Evolutionary conservation across 768 basidiomycete species (phyloP), one percentile per base, ranked within the genome.

Genomic region (Russula lepida): DNA sequence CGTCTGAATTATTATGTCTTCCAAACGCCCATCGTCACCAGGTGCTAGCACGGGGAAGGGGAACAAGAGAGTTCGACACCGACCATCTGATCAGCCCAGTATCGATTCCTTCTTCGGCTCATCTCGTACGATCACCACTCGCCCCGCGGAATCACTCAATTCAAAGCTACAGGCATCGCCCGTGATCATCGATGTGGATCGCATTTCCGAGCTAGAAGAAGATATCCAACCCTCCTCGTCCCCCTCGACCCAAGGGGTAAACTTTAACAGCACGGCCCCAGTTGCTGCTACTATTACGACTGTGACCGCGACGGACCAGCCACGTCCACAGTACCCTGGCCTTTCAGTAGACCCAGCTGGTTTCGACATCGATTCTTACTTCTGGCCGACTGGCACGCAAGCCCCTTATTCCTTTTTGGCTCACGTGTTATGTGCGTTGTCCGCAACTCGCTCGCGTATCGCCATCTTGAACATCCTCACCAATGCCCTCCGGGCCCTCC

Each of bases 321-420:
- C 39, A 27, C n/a, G 54, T 48, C 64, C 66, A 43, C 56, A 58
- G 11, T 71, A 74, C 64, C 58, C 62, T 15, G 58, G 73, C 44
- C 70, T 85, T 35, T 74, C 78, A 46, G 70, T 78, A 39, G 85
- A 88, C 62, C 81, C 83, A 25, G 64, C 75, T 1, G 54, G 62
- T 17, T 86, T 83, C 68, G 68, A 74, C 56, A 70, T 78, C 33
- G 70, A 72, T 32, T 63, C 64, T n/a, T 76, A 75, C 55, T 75
- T 79, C 8, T 85, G 83, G 78, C 66, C 70, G 6, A 65, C 73
- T 54, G 11, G 54, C 54, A 39, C 60, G 23, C 63, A 76, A 5
- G 79, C 82, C 4, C 88, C 89, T 0, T 92, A 88, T 71, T 79
- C 85, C 2, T 88, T 89, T 69, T 78, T 92, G 27, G 80, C 81